Conservation (phyloP, 2,329 filamentous ascomycete species). For the Cryphonectria nitschkei region DNA sequence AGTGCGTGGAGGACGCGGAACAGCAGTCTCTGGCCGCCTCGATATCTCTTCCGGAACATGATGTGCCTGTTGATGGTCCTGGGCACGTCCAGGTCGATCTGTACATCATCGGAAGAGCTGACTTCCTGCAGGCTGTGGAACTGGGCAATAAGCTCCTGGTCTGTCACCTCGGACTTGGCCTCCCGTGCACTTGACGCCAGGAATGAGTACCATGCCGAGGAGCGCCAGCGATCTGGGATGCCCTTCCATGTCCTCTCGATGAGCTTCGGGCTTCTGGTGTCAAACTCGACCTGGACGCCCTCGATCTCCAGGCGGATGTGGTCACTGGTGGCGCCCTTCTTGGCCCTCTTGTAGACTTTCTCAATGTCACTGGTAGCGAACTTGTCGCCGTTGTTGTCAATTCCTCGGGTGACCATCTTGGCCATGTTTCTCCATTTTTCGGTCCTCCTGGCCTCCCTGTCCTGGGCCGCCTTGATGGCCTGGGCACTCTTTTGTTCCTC, state of each 20-base stretch:
- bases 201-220: slow-evolving; percentile 94
- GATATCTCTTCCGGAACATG: slow-evolving; percentile 92
- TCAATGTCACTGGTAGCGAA: slow-evolving; percentile 75
- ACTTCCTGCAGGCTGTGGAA: slow-evolving; percentile 75
- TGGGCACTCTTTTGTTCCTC: slow-evolving; percentile 60
- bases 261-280: slow-evolving; percentile 79
- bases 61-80: slow-evolving; percentile 94
- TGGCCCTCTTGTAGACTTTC: slow-evolving; percentile 65
- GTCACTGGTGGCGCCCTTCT: slow-evolving; percentile 63
- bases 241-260: slow-evolving; percentile 96
- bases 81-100: slow-evolving; percentile 97
- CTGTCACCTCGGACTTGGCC: slow-evolving; percentile 63
- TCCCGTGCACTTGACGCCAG: slow-evolving; percentile 75
- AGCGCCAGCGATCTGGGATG: slow-evolving; percentile 93
- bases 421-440: slow-evolving; percentile 73
- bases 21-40: slow-evolving; percentile 86
- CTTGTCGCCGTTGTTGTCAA: slow-evolving; percentile 60
- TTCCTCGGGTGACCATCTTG: slow-evolving; percentile 55
- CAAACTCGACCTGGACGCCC: slow-evolving; percentile 76
- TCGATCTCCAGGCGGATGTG: slow-evolving; percentile 55
- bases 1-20: slow-evolving; percentile 93
- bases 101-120: slow-evolving; percentile 85
- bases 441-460: slow-evolving; percentile 64
- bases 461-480: slow-evolving; percentile 59
- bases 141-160: slow-evolving; percentile 71